Evolutionary conservation across 2,329 filamentous ascomycete genomes (phyloP), one percentile per base, ranked within the genome.

Genomic region (Daldinia sp.): DNA sequence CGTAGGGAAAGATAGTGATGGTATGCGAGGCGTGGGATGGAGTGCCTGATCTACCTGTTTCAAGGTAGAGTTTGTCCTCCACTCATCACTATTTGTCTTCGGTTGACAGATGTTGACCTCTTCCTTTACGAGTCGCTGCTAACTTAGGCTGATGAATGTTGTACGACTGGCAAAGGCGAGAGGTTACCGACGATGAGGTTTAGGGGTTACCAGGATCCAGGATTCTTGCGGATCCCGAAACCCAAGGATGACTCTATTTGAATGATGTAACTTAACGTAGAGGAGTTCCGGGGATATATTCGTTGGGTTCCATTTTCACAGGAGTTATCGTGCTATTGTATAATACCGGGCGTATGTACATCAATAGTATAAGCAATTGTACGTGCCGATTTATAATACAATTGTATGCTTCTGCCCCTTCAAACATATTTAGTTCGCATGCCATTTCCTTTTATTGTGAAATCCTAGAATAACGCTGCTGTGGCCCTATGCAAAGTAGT

Each of bases 1-100:
- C 23, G 81, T 91, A 37, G 83, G 84, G 1, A 78, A 78, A 15
- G 84, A 82, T 1, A 81, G 82, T 51, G 69, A 65, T 46, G 61
- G 59, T 35, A 58, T 23, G 26, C 50, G 48, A 53, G 54, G 53
- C 10, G 65, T 65, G 41, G 60, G 55, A 33, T 64, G 46, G 62
- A 23, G 12, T 39, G 15, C 15, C 26, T 10, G 26, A 65, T 33
- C 42, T 23, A 12, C 2, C 15, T 13, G 35, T 39, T 3, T 4
- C 28, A 33, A 60, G 28, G 13, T 30, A 12, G 15, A 39, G 51
- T 12, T 20, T 26, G n/a, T 39, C 37, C 15, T 23, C 41, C 12
- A 5, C 42, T 15, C 15, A 46, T 33, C 15, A 26, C 26, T n/a
- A 56, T 39, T 28, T 50, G n/a, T 48, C 51, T 20, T n/a, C 30